These are phyloP conservation scores for Beauveria varroae DNA, from an alignment of 2,329 filamentous ascomycete species.

Conservation along the genomic window DNA sequence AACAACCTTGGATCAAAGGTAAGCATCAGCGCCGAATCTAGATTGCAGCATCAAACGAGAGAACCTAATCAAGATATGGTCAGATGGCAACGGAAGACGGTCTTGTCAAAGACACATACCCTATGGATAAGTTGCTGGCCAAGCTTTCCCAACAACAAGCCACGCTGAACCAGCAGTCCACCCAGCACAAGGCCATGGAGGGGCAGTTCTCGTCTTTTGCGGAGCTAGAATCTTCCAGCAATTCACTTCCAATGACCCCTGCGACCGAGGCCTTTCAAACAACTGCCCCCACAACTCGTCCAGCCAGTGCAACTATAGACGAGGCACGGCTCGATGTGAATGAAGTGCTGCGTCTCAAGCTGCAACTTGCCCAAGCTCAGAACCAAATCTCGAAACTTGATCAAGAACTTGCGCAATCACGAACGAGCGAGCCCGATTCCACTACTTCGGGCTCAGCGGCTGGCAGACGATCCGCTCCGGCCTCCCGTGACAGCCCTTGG, in stretches of 20 bases:
- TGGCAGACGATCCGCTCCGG: constrained; percentile 15
- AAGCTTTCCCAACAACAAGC: constrained; percentile 66
- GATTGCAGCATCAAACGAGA: neutral
- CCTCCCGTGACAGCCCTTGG: constrained; percentile 42
- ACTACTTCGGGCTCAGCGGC: constrained; percentile 18
- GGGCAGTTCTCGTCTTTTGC: constrained; percentile 25
- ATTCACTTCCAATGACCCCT: constrained; percentile 56
- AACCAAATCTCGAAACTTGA: constrained; percentile 64
- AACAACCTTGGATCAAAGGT: constrained; percentile 51
- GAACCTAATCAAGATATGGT: neutral
- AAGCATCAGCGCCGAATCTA: neutral
- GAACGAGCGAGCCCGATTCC: constrained; percentile 48
- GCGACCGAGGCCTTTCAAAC: constrained; percentile 46
- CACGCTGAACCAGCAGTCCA: constrained; percentile 49
- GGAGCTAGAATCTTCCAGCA: constrained; percentile 46
- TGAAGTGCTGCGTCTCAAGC: constrained; percentile 60
- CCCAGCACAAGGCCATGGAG: constrained; percentile 36
- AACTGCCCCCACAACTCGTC: constrained; percentile 41
- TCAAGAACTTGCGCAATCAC: constrained; percentile 60
- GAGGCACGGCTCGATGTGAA: constrained; percentile 36
- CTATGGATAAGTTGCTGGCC: constrained; percentile 66
- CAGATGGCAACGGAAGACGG: constrained; percentile 17
- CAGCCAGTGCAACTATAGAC: constrained; percentile 43
- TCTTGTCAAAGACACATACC: constrained; percentile 30
- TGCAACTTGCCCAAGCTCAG: constrained; percentile 64